phyloP scores from a whole-genome alignment of 495 filamentous ascomycete genomes.

The Daldinia vernicosa region DNA sequence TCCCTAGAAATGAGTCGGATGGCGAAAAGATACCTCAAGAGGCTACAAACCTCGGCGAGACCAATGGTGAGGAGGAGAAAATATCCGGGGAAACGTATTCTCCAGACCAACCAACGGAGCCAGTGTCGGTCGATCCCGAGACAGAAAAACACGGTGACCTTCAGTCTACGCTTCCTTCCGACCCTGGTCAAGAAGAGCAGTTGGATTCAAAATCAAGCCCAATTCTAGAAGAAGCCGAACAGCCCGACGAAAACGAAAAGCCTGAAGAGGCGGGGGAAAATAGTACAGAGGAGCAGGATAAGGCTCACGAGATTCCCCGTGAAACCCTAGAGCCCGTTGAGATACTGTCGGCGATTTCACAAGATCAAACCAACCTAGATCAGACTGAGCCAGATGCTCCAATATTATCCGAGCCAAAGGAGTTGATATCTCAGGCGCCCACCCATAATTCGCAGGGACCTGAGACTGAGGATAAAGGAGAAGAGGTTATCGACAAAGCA shows the following conservation, averaged over 20 bases:
- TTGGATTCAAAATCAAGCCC: background rate
- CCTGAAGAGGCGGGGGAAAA: background rate
- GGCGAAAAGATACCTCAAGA: background rate
- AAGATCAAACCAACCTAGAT: constrained; percentile 14
- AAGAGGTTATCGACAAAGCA: constrained; percentile 40
- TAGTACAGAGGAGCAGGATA: background rate
- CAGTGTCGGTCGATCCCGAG: background rate
- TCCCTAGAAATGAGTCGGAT: background rate
- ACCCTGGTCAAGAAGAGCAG: background rate
- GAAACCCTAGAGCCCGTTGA: constrained; percentile 2
- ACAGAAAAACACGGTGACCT: background rate
- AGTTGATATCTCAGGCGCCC: constrained; percentile 5
- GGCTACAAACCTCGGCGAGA: background rate
- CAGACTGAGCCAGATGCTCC: constrained; percentile 9
- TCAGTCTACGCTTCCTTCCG: background rate
- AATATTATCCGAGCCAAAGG: constrained; percentile 8
- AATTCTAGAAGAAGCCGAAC: background rate
- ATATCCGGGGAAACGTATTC: background rate
- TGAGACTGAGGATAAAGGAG: constrained; percentile 40
- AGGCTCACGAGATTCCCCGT: background rate
- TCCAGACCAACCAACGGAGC: background rate
- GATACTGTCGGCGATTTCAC: background rate
- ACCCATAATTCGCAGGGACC: constrained; percentile 3
- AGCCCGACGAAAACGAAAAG: background rate
- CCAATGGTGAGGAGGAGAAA: background rate